These are phyloP conservation scores for Leccinum olivaceopallidum DNA, from an alignment of 768 basidiomycete species.

Conservation along the genomic window DNA sequence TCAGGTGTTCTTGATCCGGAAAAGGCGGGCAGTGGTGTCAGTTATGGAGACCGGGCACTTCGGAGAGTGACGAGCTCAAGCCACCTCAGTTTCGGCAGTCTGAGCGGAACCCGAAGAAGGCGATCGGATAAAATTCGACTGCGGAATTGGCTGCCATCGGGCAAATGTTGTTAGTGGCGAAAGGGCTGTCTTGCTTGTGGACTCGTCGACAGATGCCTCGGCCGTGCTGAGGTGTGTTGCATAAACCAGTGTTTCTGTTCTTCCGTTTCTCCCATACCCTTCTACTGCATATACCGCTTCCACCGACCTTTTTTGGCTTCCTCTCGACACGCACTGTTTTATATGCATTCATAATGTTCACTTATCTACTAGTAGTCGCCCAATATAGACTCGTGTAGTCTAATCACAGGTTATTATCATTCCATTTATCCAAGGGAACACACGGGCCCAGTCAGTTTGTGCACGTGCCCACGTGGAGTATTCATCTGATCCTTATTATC, in stretches of 20 bases:
- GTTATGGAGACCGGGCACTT: slow-evolving; percentile 92
- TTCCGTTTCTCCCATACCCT: slow-evolving; percentile 28
- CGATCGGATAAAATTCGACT: slow-evolving; percentile 58
- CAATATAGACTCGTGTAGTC: slow-evolving; percentile 21
- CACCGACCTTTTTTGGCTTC: slow-evolving; percentile 7
- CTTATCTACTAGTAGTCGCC: slow-evolving; percentile 23
- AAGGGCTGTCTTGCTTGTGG: slow-evolving; percentile 1
- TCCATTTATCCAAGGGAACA: not conserved
- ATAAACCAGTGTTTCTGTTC: slow-evolving; percentile 1
- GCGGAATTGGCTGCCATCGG: slow-evolving; percentile 61
- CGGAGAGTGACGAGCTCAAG: slow-evolving; percentile 91
- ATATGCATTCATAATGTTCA: slow-evolving; percentile 17
- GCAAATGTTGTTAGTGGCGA: slow-evolving; percentile 59
- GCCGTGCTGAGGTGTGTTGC: slow-evolving; percentile 20
- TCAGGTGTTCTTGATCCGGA: slow-evolving; percentile 91
- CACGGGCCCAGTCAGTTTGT: not conserved
- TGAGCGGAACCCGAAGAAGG: slow-evolving; percentile 66
- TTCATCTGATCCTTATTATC: slow-evolving; percentile 1
- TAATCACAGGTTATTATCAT: slow-evolving; percentile 7
- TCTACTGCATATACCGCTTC: slow-evolving; percentile 20
- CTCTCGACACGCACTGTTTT: slow-evolving; percentile 12
- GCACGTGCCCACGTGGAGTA: not conserved
- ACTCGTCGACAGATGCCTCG: not conserved
- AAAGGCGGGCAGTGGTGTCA: slow-evolving; percentile 92
- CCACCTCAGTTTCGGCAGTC: slow-evolving; percentile 81